Conservation (phyloP, 768 basidiomycete species). For the Lentinula edodes region DNA sequence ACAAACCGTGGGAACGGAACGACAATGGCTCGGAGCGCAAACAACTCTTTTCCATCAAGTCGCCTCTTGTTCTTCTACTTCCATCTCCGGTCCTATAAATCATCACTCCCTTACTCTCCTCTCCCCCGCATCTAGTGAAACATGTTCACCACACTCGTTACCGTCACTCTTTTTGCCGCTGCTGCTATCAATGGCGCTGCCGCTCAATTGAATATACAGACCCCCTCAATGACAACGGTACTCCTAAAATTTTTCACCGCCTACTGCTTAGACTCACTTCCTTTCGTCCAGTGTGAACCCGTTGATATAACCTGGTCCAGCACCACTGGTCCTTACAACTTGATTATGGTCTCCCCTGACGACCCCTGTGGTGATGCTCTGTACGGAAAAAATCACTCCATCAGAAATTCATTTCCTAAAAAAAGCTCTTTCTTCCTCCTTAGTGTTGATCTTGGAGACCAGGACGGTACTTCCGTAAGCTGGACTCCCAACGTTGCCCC, state of each 20-base stretch:
- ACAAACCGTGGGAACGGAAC: constrained; percentile 9
- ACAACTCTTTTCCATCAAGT: constrained; percentile 18
- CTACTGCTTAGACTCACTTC: constrained; percentile 5
- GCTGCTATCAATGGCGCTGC: constrained; percentile 46
- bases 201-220: constrained; percentile 49
- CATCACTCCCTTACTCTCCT: constrained; percentile 14
- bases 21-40: constrained; percentile 10
- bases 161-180: constrained; percentile 58
- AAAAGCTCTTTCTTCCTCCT: not conserved
- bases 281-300: constrained; percentile 43
- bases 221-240: constrained; percentile 28
- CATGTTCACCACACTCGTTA: constrained; percentile 81
- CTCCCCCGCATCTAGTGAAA: constrained; percentile 20
- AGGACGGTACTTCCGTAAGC: constrained; percentile 32
- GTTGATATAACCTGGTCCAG: constrained; percentile 47
- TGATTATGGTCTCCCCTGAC: constrained; percentile 45
- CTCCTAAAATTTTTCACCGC: not conserved
- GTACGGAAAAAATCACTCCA: constrained; percentile 33
- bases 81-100: constrained; percentile 15
- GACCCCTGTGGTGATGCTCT: constrained; percentile 56
- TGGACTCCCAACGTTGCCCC: constrained; percentile 44
- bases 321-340: constrained; percentile 46
- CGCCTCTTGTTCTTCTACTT: constrained; percentile 16
- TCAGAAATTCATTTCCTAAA: not conserved
- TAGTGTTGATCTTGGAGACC: constrained; percentile 60